Conservation (phyloP, 192 early-diverging fungal species). For the Backusella luteola region DNA sequence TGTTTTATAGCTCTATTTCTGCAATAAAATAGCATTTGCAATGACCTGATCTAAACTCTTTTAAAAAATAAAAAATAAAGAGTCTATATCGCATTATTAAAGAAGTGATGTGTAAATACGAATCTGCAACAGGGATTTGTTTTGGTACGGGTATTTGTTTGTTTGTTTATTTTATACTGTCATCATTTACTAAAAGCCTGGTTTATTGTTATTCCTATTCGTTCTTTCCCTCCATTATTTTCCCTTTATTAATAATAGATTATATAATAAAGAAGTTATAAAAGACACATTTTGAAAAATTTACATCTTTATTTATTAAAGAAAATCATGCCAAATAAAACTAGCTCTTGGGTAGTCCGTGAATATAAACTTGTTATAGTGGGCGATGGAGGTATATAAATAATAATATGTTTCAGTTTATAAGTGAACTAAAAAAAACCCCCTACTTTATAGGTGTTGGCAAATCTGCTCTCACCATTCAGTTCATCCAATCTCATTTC, state of each 20-base stretch:
- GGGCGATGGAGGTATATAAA: slow-evolving; percentile 46
- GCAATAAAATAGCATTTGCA: too few relatives aligned
- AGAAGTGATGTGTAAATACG: neutral
- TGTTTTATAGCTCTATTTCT: too few relatives aligned
- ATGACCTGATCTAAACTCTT: too few relatives aligned
- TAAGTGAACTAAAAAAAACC: neutral
- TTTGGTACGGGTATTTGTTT: neutral
- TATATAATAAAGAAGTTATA: neutral
- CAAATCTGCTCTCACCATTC: slow-evolving; percentile 81
- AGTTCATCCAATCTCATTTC: slow-evolving; percentile 80
- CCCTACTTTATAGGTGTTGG: slow-evolving; percentile 52
- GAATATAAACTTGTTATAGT: slow-evolving; percentile 57
- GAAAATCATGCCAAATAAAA: slow-evolving; percentile 8
- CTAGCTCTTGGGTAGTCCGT: neutral
- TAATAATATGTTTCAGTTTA: neutral
- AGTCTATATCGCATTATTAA: neutral
- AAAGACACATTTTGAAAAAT: neutral
- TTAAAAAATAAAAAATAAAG: too few relatives aligned
- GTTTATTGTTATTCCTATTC: neutral
- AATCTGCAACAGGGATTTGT: neutral
- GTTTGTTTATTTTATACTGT: neutral
- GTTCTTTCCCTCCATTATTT: neutral
- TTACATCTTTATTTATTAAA: neutral
- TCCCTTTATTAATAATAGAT: neutral
- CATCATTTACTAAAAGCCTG: neutral